phyloP scores from a whole-genome alignment of 208 protist species.

The Naegleria fowleri region DNA sequence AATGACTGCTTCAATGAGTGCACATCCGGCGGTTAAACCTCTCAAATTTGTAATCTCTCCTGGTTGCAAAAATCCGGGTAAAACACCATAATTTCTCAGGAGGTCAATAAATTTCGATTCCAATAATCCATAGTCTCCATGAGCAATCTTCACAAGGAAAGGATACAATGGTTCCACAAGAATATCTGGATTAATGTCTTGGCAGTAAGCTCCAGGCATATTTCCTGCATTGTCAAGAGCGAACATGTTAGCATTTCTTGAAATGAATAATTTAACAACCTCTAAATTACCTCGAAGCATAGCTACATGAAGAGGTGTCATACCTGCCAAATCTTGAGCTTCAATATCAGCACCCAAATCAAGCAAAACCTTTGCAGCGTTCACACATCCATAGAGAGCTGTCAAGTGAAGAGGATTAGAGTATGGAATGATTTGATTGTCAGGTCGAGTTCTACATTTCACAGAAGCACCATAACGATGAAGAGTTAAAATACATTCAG shows the following conservation, averaged over 20 bases:
- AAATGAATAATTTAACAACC: neutral
- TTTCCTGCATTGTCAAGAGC: neutral
- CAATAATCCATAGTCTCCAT: neutral
- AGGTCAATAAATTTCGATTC: neutral
- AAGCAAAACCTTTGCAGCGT: conserved; percentile 22
- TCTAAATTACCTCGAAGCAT: neutral
- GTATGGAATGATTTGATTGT: conserved; percentile 18
- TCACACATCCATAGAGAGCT: neutral
- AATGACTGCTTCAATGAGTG: neutral
- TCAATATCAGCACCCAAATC: conserved; percentile 19
- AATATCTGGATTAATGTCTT: neutral
- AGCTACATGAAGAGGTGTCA: neutral
- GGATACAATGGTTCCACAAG: neutral
- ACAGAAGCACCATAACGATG: neutral
- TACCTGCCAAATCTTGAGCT: neutral
- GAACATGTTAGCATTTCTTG: neutral
- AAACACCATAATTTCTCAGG: neutral
- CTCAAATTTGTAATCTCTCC: neutral
- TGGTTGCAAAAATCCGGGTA: neutral
- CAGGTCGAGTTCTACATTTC: neutral
- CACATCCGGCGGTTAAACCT: neutral
- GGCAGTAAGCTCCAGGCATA: neutral
- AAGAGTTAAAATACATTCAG: neutral
- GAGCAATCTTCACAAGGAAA: neutral
- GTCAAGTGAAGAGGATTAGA: conserved; percentile 24